Evolutionary conservation across 208 protist genomes (phyloP).

Genomic region (Acanthamoeba royreba): DNA sequence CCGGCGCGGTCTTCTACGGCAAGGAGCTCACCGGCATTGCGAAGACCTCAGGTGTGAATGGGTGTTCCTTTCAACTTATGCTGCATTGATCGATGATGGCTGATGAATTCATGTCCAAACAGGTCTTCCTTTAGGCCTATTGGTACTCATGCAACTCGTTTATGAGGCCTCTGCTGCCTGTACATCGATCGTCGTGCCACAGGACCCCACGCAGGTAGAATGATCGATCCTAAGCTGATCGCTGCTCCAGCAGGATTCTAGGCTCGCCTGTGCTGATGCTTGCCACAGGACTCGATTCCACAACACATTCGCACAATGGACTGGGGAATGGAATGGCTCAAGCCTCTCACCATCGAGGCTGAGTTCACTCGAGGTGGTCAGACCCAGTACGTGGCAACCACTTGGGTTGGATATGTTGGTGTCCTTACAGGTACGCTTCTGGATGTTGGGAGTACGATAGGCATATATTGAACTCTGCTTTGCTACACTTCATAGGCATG

Average conservation of each 20-base stretch:
- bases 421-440: slow-evolving; percentile 45
- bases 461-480: not conserved
- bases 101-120: not conserved
- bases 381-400: slow-evolving; percentile 43
- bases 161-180: slow-evolving; percentile 52
- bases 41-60: not conserved
- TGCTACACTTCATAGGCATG: not conserved
- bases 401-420: slow-evolving; percentile 53
- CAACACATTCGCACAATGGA: slow-evolving; percentile 54
- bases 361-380: slow-evolving; percentile 12
- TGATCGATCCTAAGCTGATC: not conserved
- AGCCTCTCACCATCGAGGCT: slow-evolving; percentile 45
- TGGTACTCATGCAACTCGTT: slow-evolving; percentile 44
- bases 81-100: too few relatives aligned
- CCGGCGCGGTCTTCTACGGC: slow-evolving; percentile 41
- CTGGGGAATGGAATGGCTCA: slow-evolving; percentile 52
- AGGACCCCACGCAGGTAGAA: not conserved
- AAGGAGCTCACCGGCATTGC: slow-evolving; percentile 36
- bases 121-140: slow-evolving; percentile 45
- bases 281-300: not conserved
- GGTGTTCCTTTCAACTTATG: not conserved
- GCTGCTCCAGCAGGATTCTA: not conserved
- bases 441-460: not conserved
- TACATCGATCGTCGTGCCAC: slow-evolving; percentile 28
- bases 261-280: not conserved